Evolutionary conservation across 2,329 filamentous ascomycete species (phyloP).

Genomic region (Apiospora koreana): DNA sequence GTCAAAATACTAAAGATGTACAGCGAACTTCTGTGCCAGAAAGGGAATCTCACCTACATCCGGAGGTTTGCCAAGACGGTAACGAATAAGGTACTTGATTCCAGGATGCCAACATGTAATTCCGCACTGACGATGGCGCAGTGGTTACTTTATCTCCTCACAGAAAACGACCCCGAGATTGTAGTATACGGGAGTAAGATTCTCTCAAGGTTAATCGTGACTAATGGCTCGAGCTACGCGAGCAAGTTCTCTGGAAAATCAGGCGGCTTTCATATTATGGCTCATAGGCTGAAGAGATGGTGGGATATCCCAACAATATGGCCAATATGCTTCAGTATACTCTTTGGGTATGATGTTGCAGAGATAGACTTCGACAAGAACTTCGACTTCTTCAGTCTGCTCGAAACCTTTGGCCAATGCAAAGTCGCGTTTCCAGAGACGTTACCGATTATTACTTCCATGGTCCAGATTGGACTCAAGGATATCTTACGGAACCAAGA

Average conservation of each 20-base stretch:
- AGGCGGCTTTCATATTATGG: constrained; percentile 86
- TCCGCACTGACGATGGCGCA: constrained; percentile 43
- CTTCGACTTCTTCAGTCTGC: constrained; percentile 73
- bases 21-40: constrained; percentile 74
- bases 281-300: constrained; percentile 78
- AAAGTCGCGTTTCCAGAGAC: constrained; percentile 76
- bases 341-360: constrained; percentile 83
- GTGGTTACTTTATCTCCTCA: constrained; percentile 91
- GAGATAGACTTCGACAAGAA: constrained; percentile 71
- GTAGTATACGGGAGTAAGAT: constrained; percentile 82
- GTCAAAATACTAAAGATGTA: constrained; percentile 77
- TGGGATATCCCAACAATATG: constrained; percentile 86
- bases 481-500: constrained; percentile 65
- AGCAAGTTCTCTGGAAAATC: constrained; percentile 82
- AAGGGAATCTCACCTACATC: constrained; percentile 67
- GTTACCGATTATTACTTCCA: constrained; percentile 76
- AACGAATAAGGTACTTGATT: constrained; percentile 77
- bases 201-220: constrained; percentile 78
- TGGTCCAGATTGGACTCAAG: constrained; percentile 85
- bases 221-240: constrained; percentile 79
- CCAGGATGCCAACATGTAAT: constrained; percentile 22
- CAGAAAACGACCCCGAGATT: constrained; percentile 81
- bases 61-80: constrained; percentile 91
- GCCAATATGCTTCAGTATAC: constrained; percentile 83
- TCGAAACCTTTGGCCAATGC: constrained; percentile 70